Conservation (phyloP, 2,329 filamentous ascomycete genomes). For the Chaetomiaceae sp. region DNA sequence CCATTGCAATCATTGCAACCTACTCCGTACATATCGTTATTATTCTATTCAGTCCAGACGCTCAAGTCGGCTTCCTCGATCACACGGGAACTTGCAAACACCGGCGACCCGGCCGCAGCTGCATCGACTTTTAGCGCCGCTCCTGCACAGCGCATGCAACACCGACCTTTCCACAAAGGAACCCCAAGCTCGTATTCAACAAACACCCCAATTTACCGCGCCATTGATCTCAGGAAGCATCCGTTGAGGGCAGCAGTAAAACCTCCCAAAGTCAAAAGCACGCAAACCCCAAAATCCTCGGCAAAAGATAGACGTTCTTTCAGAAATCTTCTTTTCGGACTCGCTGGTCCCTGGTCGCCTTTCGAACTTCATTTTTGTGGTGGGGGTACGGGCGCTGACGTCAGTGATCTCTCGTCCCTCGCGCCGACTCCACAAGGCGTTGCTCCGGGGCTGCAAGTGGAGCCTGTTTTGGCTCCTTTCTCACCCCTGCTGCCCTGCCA, state of each 20-base stretch:
- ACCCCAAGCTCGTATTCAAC: conserved; percentile 21
- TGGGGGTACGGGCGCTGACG: conserved; percentile 8
- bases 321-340: not conserved
- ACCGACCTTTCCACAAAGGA: conserved; percentile 7
- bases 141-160: conserved; percentile 11
- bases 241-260: not conserved
- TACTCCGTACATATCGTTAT: not conserved
- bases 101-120: not conserved
- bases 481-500: conserved; percentile 1
- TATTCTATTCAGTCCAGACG: not conserved
- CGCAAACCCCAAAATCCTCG: not conserved
- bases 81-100: not conserved
- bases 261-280: not conserved
- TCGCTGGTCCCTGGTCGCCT: not conserved
- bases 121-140: conserved; percentile 16
- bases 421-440: conserved; percentile 10
- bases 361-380: not conserved
- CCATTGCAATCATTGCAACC: not conserved
- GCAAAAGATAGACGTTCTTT: not conserved
- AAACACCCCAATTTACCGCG: conserved; percentile 4
- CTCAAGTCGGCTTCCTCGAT: not conserved
- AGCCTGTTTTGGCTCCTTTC: not conserved
- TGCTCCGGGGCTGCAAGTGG: conserved; percentile 6
- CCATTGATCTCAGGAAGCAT: not conserved
- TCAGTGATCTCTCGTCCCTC: conserved; percentile 7